Evolutionary conservation across 2,329 filamentous ascomycete species (phyloP).

Genomic region (Rhinocladiella similis): DNA sequence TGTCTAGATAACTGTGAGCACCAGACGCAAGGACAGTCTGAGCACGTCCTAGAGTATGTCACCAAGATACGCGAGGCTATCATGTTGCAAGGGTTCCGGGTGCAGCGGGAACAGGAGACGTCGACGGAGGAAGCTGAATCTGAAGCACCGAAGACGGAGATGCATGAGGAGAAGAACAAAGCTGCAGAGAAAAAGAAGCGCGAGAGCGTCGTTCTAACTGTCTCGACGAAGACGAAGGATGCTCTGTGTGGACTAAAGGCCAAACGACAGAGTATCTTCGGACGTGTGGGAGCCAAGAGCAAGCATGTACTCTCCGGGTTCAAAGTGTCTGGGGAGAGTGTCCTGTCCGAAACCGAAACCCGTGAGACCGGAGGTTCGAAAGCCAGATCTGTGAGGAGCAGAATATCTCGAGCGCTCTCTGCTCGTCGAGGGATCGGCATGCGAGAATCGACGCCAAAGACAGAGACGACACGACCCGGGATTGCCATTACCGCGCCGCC

Average conservation of each 20-base stretch:
- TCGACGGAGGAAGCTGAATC: constrained; percentile 24
- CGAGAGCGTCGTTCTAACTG: neutral
- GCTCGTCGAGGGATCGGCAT: neutral
- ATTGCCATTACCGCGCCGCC: no score
- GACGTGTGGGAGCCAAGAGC: neutral
- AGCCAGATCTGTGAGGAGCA: neutral
- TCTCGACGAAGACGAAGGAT: constrained; percentile 4
- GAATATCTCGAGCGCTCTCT: neutral
- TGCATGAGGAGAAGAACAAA: constrained; percentile 41
- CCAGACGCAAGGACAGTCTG: neutral
- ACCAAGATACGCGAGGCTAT: constrained; percentile 11
- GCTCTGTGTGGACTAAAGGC: neutral
- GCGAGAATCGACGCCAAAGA: no score
- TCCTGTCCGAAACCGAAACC: no score
- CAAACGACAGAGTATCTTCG: neutral
- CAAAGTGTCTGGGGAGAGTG: no score
- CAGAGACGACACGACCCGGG: no score
- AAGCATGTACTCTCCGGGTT: no score
- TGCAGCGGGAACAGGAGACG: neutral
- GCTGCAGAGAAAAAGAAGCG: constrained; percentile 1
- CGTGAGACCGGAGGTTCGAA: neutral
- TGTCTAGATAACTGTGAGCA: neutral
- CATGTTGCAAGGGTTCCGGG: constrained; percentile 4
- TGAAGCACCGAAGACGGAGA: no score
- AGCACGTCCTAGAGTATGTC: constrained; percentile 10